phyloP scores from a whole-genome alignment of 225 moss, liverwort and hornwort genomes.

The Climacium dendroides region DNA sequence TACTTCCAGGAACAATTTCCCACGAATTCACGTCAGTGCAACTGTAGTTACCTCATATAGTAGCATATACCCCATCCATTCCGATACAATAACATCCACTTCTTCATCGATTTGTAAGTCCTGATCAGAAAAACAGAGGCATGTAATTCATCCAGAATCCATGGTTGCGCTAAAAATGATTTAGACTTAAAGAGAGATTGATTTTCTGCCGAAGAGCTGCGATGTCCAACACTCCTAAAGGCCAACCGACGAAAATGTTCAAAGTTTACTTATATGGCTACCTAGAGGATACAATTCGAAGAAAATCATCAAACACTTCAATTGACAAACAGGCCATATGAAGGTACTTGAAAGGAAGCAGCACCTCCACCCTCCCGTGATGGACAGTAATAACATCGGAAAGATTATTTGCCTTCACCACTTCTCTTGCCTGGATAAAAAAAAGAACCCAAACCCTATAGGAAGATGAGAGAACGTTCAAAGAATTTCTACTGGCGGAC shows the following conservation, averaged over 20 bases:
- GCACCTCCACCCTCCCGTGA: slow-evolving; percentile 87
- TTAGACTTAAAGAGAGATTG: background rate
- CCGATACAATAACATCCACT: slow-evolving; percentile 90
- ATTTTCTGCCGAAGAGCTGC: background rate
- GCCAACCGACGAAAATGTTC: background rate
- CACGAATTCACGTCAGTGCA: background rate
- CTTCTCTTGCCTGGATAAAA: slow-evolving; percentile 62
- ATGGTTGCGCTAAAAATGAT: background rate
- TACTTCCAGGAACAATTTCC: background rate
- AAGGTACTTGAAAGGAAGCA: slow-evolving; percentile 2
- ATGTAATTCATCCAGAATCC: background rate
- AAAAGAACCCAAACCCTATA: background rate
- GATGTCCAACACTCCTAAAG: background rate
- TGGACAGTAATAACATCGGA: slow-evolving; percentile 72
- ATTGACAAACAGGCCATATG: background rate
- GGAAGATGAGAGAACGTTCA: background rate
- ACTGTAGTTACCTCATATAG: slow-evolving; percentile 61
- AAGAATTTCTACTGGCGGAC: background rate
- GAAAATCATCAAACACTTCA: background rate
- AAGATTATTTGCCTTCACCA: slow-evolving; percentile 72
- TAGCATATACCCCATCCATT: slow-evolving; percentile 99
- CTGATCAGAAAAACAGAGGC: slow-evolving; percentile 15
- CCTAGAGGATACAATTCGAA: background rate
- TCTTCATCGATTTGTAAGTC: slow-evolving; percentile 75
- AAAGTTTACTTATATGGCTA: background rate